Evolutionary conservation across 768 basidiomycete genomes (phyloP).

Genomic region (Tylopilus sp.): DNA sequence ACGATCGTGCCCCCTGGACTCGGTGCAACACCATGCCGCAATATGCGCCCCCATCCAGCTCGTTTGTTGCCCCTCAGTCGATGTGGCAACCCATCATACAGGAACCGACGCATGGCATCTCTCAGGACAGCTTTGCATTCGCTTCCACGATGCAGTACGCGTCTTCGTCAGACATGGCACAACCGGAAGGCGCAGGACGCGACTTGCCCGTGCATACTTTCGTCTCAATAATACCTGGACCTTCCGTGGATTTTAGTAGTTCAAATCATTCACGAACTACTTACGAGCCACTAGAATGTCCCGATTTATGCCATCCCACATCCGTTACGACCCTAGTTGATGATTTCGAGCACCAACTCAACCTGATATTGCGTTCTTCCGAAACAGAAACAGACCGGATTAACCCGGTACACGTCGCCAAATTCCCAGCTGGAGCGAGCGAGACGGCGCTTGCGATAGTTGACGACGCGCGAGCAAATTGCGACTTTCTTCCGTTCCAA

Average conservation of each 20-base stretch:
- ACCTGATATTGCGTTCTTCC: background rate
- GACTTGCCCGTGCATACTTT: background rate
- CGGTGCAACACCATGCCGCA: background rate
- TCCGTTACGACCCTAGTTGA: conserved; percentile 3
- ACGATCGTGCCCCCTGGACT: background rate
- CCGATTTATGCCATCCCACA: background rate
- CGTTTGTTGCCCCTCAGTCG: background rate
- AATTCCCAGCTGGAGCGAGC: background rate
- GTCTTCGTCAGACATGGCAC: background rate
- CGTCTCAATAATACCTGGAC: background rate
- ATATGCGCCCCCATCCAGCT: background rate
- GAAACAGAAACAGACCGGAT: background rate
- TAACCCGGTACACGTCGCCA: background rate
- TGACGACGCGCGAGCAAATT: background rate
- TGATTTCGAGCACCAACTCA: conserved; percentile 10
- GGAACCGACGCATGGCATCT: background rate
- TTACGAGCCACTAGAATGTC: background rate
- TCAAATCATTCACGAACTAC: background rate
- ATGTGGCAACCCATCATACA: conserved; percentile 1
- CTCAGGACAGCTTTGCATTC: background rate
- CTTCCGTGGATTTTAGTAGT: no score
- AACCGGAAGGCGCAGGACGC: background rate
- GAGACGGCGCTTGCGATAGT: background rate
- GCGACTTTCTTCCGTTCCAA: background rate
- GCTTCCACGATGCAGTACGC: background rate